Evolutionary conservation across 2,329 filamentous ascomycete genomes (phyloP), one percentile per base, ranked within the genome.

Genomic region (Elsinoe perseae): DNA sequence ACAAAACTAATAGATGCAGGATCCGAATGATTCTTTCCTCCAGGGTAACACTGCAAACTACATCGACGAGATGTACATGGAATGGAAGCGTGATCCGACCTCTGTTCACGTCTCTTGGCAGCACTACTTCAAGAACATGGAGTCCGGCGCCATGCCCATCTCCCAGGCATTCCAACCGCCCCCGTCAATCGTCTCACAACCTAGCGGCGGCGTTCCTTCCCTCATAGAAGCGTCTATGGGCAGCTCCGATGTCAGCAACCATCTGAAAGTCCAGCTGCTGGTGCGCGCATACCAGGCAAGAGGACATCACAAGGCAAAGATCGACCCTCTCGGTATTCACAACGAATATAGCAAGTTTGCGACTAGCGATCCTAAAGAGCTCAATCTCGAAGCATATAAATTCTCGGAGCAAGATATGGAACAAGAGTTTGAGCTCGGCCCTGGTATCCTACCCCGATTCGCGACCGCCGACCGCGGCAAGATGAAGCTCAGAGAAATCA

Each of bases 71-170:
- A 98, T 98, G 93, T 98, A 98, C 75, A 79, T 96, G 77, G 85
- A 91, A 71, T 98, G 93, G 93, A 95, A 92, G 76, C 80, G 87
- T 62, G 90, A 98, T 66, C 91, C 93, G 54, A 81, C 84, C 66
- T 95, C 89, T 69, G 93, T 98, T 58, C 93, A 98, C 75, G 81
- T 95, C 66, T 98, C 93, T 72, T 98, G 93, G 93, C 92, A 95
- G 77, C 85, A 95, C 70, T 98, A 98, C 81, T 98, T 98, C 82
- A 89, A 85, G 77, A 98, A 98, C 77, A 96, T 98, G 87, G 93
- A 98, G 79, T 87, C 84, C 63, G 93, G 93, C 72, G 88, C 93
- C 68, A 97, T 98, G 89, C 92, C 92, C 70, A 89, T 95, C 70
- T 93, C 92, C 61, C 88, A 95, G 75, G 93, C 93, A 64, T 98